Evolutionary conservation across 2,329 filamentous ascomycete species (phyloP).

Genomic region (Orbilia brochopaga): DNA sequence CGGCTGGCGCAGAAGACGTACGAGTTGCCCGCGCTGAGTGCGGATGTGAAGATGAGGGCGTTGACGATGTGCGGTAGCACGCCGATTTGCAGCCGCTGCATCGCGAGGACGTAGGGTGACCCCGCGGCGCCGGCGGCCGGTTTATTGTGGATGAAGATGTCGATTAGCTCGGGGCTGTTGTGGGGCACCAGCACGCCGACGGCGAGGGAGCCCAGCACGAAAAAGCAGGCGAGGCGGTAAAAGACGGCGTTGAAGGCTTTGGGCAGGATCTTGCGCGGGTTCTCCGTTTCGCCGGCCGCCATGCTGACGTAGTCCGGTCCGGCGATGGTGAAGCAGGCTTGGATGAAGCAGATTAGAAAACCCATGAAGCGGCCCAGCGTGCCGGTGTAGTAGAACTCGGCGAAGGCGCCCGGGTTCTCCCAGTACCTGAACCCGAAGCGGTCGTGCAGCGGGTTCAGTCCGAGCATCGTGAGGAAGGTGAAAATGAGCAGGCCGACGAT

Average conservation of each 20-base stretch:
- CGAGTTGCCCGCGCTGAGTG: slow-evolving; percentile 72
- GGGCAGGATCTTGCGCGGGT: slow-evolving; percentile 72
- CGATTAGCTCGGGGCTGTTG: slow-evolving; percentile 67
- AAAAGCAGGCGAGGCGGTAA: slow-evolving; percentile 76
- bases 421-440: slow-evolving; percentile 76
- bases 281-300: slow-evolving; percentile 67
- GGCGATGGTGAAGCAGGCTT: slow-evolving; percentile 71
- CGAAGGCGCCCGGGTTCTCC: slow-evolving; percentile 68
- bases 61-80: slow-evolving; percentile 75
- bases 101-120: slow-evolving; percentile 71
- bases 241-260: slow-evolving; percentile 79
- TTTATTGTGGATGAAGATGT: slow-evolving; percentile 66
- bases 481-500: slow-evolving; percentile 75
- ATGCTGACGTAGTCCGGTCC: slow-evolving; percentile 72
- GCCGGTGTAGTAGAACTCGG: slow-evolving; percentile 69
- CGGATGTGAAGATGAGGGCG: slow-evolving; percentile 71
- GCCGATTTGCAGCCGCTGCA: slow-evolving; percentile 69
- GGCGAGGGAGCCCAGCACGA: slow-evolving; percentile 74
- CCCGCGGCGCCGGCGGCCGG: slow-evolving; percentile 69
- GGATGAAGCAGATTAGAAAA: slow-evolving; percentile 76
- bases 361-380: slow-evolving; percentile 74
- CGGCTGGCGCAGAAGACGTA: slow-evolving; percentile 72
- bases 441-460: slow-evolving; percentile 76
- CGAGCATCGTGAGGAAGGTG: slow-evolving; percentile 82
- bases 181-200: slow-evolving; percentile 76